These are phyloP conservation scores for Sarocladium oryzae DNA, from an alignment of 2,329 filamentous ascomycete genomes.

Conservation along the genomic window DNA sequence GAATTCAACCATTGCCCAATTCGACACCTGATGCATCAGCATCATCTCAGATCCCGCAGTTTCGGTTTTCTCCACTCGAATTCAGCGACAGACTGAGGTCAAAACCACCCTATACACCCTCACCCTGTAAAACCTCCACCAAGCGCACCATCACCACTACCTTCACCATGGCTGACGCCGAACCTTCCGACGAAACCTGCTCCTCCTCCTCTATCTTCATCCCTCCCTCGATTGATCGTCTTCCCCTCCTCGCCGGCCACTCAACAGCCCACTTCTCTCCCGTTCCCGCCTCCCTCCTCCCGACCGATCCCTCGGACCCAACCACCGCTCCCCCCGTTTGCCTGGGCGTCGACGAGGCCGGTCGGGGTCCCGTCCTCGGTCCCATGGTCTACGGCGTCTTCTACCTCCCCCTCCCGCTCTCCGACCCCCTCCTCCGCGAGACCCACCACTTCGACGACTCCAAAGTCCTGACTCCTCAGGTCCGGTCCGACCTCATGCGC, in stretches of 20 bases:
- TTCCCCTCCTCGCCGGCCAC: conserved; percentile 53
- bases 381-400: conserved; percentile 68
- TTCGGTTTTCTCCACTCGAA: neutral
- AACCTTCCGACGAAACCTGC: no score
- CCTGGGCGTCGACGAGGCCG: conserved; percentile 89
- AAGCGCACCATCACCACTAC: neutral
- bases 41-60: neutral
- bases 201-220: conserved; percentile 46
- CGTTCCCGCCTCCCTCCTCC: conserved; percentile 55
- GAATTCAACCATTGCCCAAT: neutral
- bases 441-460: conserved; percentile 89
- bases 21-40: neutral
- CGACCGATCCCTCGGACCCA: conserved; percentile 29
- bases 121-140: neutral
- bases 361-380: conserved; percentile 86
- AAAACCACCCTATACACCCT: neutral
- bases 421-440: conserved; percentile 64
- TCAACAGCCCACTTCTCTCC: conserved; percentile 69
- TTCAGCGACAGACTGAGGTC: no score
- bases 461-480: conserved; percentile 78
- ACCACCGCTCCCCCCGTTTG: conserved; percentile 47
- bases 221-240: conserved; percentile 60
- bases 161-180: conserved; percentile 33
- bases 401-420: conserved; percentile 66
- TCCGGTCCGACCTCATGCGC: conserved; percentile 65